Base-by-base conservation (phyloP, 1,139 yeast genomes). In the Suhomyces maxii region DNA sequence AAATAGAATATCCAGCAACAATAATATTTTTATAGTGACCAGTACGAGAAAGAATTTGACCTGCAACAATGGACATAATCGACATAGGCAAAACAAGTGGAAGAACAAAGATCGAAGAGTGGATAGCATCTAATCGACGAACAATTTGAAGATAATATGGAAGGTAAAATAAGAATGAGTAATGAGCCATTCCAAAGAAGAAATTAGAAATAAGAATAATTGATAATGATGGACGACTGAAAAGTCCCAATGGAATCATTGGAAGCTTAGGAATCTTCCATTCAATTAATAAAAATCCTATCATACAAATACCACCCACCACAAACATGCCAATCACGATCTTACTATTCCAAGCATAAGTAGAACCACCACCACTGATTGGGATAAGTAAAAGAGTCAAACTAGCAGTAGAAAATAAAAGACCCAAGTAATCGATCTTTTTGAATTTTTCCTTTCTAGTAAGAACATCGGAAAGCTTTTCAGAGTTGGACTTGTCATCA, bases 311-410 rank as follows among this genome's bases (percentile, higher is more conserved):
- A 1, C 61, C 61, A 1, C 63, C 63, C 6, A 55, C 49, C 1
- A 53, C 46, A 30, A 59, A 57, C 59, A 59, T 56, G 34, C 44
- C 57, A 23, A 59, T 58, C 8, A 59, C 56, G 25, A 58, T 36
- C 1, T 56, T n/a, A 31, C 59, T 54, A 43, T 51, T 45, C 63
- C 63, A 59, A 1, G 55, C 47, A 34, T 56, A 58, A 1, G 60
- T 56, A 4, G 57, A 50, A 8, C 63, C 63, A 1, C 63, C 63
- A 6, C 62, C 61, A 36, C 56, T 53, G 36, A 59, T 51, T 2
- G 63, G 62, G 8, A 59, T 49, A 30, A 59, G 51, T 13, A 59
- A 44, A 4, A 59, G 43, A 1, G 53, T 53, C 36, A 59, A 48
- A 1, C 57, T 50, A 5, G 61, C 61, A 3, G 59, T 50, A 26